These are phyloP conservation scores for Botrytis porri DNA, from an alignment of 2,329 filamentous ascomycete species.

Conservation along the genomic window DNA sequence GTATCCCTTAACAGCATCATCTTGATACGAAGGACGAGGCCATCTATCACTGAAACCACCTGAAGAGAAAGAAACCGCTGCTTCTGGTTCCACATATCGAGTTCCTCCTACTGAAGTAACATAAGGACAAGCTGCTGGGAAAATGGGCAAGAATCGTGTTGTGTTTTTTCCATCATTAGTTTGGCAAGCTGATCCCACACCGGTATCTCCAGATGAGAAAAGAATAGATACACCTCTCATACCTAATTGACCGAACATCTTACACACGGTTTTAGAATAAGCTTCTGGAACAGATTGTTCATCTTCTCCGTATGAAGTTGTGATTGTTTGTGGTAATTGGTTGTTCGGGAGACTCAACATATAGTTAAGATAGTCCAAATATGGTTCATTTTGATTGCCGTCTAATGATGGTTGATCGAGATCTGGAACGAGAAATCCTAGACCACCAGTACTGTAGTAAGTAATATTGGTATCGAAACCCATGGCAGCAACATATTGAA, in stretches of 20 bases:
- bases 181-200: conserved; percentile 51
- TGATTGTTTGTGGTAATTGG: conserved; percentile 58
- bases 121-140: conserved; percentile 65
- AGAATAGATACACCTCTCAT: conserved; percentile 61
- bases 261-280: conserved; percentile 61
- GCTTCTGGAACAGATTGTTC: conserved; percentile 61
- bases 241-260: conserved; percentile 60
- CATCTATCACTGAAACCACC: conserved; percentile 54
- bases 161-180: conserved; percentile 58
- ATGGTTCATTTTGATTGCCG: conserved; percentile 64
- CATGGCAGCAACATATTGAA: conserved; percentile 51
- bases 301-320: conserved; percentile 64
- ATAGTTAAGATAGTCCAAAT: conserved; percentile 58
- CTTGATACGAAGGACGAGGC: conserved; percentile 47
- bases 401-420: conserved; percentile 44
- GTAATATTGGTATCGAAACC: conserved; percentile 51
- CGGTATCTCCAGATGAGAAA: conserved; percentile 58
- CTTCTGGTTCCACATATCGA: conserved; percentile 47
- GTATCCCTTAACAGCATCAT: conserved; percentile 45
- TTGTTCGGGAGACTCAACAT: conserved; percentile 49
- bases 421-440: conserved; percentile 42
- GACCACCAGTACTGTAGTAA: conserved; percentile 55
- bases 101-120: conserved; percentile 65
- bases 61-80: conserved; percentile 38
- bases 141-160: conserved; percentile 56